Evolutionary conservation across 352 stramenopile species (phyloP).

Genomic region (Pythium aquatile): DNA sequence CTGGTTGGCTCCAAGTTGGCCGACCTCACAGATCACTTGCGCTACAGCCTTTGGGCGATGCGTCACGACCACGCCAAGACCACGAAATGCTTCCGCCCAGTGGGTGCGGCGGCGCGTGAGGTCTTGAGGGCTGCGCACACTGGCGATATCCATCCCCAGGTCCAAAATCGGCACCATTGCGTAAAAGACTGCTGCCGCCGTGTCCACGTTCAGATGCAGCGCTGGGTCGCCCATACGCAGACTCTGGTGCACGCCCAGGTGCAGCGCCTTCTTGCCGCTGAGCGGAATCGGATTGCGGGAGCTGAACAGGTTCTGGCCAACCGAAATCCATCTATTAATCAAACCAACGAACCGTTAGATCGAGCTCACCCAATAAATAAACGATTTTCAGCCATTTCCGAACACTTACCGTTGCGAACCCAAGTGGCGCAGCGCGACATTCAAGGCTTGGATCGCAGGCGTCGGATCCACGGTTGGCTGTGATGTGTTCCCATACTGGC

Average conservation of each 20-base stretch:
- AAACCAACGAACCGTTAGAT: not conserved
- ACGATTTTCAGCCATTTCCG: not conserved
- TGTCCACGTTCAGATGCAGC: slow-evolving; percentile 20
- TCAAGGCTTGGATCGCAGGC: slow-evolving; percentile 10
- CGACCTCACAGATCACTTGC: slow-evolving; percentile 14
- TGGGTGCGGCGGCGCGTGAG: not conserved
- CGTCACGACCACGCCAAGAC: slow-evolving; percentile 3
- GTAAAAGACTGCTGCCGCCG: slow-evolving; percentile 17
- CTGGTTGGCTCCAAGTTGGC: not conserved
- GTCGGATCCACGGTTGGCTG: not conserved
- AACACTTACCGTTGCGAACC: slow-evolving; percentile 4
- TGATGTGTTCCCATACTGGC: not conserved
- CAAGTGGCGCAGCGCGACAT: slow-evolving; percentile 18
- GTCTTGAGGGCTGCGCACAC: not conserved
- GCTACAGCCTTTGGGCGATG: slow-evolving; percentile 3
- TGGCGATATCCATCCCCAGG: slow-evolving; percentile 3
- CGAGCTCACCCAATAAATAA: no score
- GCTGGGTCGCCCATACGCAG: not conserved
- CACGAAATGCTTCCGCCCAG: slow-evolving; percentile 2
- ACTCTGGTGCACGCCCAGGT: slow-evolving; percentile 8
- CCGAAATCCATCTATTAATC: not conserved
- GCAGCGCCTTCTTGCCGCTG: slow-evolving; percentile 6
- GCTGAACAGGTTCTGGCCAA: slow-evolving; percentile 9
- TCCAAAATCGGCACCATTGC: slow-evolving; percentile 5
- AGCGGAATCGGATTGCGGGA: not conserved